Evolutionary conservation across 2,329 filamentous ascomycete species (phyloP).

Genomic region (Drechslerella dactyloides): DNA sequence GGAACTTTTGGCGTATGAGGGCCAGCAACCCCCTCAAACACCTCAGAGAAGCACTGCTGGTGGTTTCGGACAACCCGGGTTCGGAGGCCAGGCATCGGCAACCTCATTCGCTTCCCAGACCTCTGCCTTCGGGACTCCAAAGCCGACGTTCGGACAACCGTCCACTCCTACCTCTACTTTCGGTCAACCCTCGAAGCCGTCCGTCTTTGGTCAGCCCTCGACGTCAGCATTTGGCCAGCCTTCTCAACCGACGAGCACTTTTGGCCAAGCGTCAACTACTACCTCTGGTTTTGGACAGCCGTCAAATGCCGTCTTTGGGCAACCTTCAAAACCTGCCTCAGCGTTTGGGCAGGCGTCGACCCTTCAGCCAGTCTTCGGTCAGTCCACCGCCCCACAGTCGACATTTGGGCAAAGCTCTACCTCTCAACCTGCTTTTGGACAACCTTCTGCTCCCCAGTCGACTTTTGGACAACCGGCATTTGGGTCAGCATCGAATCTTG

Average conservation of each 20-base stretch:
- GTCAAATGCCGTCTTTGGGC: constrained; percentile 37
- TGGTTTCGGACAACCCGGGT: constrained; percentile 52
- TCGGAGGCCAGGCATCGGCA: constrained; percentile 52
- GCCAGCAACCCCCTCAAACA: constrained; percentile 49
- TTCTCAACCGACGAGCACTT: constrained; percentile 48
- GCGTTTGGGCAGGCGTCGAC: constrained; percentile 39
- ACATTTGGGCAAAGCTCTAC: constrained; percentile 52
- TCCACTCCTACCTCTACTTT: constrained; percentile 56
- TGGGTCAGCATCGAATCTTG: constrained; percentile 62
- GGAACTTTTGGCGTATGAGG: constrained; percentile 65
- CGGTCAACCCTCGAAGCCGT: constrained; percentile 56
- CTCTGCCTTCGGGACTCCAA: constrained; percentile 39
- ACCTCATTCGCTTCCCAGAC: constrained; percentile 56
- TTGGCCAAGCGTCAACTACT: constrained; percentile 39
- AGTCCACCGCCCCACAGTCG: constrained; percentile 53
- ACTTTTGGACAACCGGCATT: constrained; percentile 60
- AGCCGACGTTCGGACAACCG: constrained; percentile 58
- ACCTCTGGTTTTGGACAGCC: constrained; percentile 43
- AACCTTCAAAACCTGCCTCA: constrained; percentile 25
- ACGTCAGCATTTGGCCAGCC: constrained; percentile 51
- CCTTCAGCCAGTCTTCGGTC: constrained; percentile 55
- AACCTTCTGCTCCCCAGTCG: constrained; percentile 55
- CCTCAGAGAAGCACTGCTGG: constrained; percentile 52
- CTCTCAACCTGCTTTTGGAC: constrained; percentile 54
- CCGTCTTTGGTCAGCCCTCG: constrained; percentile 38